Conservation (phyloP, 2,329 filamentous ascomycete genomes). For the Didymella glomerata region DNA sequence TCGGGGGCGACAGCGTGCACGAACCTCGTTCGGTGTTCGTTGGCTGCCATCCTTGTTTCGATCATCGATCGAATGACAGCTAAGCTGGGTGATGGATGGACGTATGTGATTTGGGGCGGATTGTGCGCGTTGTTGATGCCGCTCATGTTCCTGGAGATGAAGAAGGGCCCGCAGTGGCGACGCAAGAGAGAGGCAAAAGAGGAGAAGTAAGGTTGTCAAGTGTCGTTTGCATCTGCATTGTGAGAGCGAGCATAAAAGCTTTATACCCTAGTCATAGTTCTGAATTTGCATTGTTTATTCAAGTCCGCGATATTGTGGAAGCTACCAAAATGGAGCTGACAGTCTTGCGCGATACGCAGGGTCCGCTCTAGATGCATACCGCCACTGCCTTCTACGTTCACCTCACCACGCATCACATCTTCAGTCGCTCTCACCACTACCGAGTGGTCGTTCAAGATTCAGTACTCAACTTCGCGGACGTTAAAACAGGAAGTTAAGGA, state of each 20-base stretch:
- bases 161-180: conserved; percentile 37
- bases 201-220: conserved; percentile 10
- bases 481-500: neutral
- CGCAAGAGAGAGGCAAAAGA: conserved; percentile 31
- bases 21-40: conserved; percentile 38
- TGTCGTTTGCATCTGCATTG: conserved; percentile 1
- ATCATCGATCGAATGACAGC: conserved; percentile 37
- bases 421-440: neutral
- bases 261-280: conserved; percentile 20
- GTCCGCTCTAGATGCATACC: neutral
- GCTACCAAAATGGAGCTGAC: neutral
- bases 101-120: conserved; percentile 39
- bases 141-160: conserved; percentile 41
- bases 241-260: conserved; percentile 8
- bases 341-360: too few species aligned
- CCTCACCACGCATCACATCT: neutral
- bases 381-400: neutral
- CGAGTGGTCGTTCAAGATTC: neutral
- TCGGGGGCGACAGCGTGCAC: conserved; percentile 41
- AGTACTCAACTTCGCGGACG: neutral
- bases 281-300: neutral
- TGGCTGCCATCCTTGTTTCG: conserved; percentile 38
- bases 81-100: conserved; percentile 37
- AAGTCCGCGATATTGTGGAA: neutral
- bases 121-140: conserved; percentile 36